phyloP scores from a whole-genome alignment of 75 land plant genomes.

The Azolla pinnata region DNA sequence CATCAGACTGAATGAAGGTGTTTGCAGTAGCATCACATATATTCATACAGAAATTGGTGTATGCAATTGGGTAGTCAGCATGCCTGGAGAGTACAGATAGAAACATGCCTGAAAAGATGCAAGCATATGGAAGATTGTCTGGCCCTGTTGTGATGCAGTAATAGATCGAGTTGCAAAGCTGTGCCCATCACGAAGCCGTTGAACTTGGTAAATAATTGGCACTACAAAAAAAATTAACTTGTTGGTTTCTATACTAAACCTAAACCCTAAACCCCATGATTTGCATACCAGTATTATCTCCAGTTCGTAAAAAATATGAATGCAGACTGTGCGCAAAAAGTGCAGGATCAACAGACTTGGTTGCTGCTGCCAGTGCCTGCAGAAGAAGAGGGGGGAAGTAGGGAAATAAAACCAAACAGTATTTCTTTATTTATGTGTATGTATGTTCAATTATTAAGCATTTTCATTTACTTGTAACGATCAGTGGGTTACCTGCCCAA shows the following conservation, averaged over 20 bases:
- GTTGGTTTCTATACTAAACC: not conserved
- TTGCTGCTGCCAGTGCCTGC: constrained; percentile 98
- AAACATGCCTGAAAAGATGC: constrained; percentile 83
- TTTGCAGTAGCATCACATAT: too few relatives aligned
- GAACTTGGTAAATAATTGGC: constrained; percentile 83
- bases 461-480: not conserved
- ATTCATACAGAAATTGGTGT: too few relatives aligned
- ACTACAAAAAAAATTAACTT: constrained; percentile 36
- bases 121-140: constrained; percentile 54
- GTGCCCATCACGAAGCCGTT: constrained; percentile 81
- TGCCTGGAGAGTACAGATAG: not conserved
- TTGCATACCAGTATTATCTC: constrained; percentile 57
- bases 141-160: constrained; percentile 73
- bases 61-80: too few relatives aligned
- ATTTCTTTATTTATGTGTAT: not conserved
- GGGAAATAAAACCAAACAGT: too few relatives aligned
- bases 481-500: constrained; percentile 59
- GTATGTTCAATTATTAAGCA: not conserved
- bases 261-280: not conserved
- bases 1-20: too few relatives aligned
- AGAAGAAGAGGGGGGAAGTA: too few relatives aligned
- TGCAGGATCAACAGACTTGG: constrained; percentile 83
- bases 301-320: constrained; percentile 63
- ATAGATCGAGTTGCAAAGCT: constrained; percentile 82
- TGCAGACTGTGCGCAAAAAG: constrained; percentile 85